Percentiles rank a stretch among this genome's conserved stretches.
Evolutionary conservation across 2,329 filamentous ascomycete genomes (phyloP).

Genomic region (Paecilomyces formosus): DNA sequence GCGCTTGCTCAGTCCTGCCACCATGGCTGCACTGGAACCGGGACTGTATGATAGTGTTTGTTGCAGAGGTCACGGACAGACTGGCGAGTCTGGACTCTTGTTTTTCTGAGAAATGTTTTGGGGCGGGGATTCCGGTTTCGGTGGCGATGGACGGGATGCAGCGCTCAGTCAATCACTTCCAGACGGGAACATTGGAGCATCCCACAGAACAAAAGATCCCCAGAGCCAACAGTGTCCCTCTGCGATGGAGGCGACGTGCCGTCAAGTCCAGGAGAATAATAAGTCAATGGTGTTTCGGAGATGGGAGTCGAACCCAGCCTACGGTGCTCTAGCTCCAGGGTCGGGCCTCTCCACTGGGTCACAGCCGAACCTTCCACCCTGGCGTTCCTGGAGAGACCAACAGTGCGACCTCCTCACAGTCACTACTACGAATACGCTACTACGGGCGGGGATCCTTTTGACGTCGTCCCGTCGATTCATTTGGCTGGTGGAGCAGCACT

Average conservation of each 20-base stretch:
- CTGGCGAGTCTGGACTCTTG: neutral
- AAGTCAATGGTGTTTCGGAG: neutral
- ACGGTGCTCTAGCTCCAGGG: neutral
- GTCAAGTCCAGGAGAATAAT: neutral
- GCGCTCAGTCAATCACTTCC: neutral
- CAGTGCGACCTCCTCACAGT: neutral
- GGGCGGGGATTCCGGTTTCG: neutral
- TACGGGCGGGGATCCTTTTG: neutral
- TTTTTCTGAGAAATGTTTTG: neutral
- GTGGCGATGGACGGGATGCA: neutral
- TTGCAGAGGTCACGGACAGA: neutral
- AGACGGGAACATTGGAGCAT: neutral
- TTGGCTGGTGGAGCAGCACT: neutral
- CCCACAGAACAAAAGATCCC: neutral
- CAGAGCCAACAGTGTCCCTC: neutral
- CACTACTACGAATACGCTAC: neutral
- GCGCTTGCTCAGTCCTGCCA: constrained; percentile 77
- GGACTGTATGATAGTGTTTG: neutral
- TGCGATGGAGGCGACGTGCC: neutral
- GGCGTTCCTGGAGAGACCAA: neutral
- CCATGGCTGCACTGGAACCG: constrained; percentile 48
- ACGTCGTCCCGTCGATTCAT: neutral
- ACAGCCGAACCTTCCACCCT: neutral
- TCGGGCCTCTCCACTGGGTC: neutral
- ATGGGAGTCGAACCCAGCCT: neutral